phyloP scores from a whole-genome alignment of 129 eudicot species.

The Flaveria sonorensis region DNA sequence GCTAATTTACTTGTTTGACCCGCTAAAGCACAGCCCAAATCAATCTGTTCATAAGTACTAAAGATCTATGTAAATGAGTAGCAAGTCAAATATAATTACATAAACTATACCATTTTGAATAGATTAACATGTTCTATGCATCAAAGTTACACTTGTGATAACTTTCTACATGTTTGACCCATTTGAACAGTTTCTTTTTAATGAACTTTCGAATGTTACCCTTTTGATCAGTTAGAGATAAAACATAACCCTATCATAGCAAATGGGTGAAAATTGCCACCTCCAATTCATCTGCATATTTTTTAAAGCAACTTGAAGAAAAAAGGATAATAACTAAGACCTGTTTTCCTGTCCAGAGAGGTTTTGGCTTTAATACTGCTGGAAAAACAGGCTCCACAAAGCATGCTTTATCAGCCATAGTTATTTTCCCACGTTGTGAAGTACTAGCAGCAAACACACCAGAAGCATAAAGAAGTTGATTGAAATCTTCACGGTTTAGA shows the following conservation, averaged over 20 bases:
- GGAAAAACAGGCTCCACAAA: constrained; percentile 61
- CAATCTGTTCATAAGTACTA: background rate
- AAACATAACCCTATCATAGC: background rate
- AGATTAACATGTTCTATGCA: background rate
- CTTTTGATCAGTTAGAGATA: background rate
- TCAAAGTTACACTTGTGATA: background rate
- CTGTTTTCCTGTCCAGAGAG: constrained; percentile 98
- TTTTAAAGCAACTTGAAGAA: background rate
- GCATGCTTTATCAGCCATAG: constrained; percentile 52
- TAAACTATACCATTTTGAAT: background rate
- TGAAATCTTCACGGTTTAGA: constrained; percentile 57
- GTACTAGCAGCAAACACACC: constrained; percentile 50
- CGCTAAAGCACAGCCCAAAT: background rate
- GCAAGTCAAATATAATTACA: background rate
- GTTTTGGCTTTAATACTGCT: constrained; percentile 73
- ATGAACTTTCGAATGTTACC: background rate
- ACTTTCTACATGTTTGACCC: background rate
- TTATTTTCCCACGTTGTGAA: constrained; percentile 43
- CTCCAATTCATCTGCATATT: background rate
- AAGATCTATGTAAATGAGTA: background rate
- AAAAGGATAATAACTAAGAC: constrained; percentile 29
- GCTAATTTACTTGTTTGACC: background rate
- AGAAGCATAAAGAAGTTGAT: constrained; percentile 80
- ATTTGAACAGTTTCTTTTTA: constrained; percentile 6
- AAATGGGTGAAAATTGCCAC: background rate